Base-by-base conservation (phyloP, 78 protist genomes). In the Pigoraptor vietnamica region DNA sequence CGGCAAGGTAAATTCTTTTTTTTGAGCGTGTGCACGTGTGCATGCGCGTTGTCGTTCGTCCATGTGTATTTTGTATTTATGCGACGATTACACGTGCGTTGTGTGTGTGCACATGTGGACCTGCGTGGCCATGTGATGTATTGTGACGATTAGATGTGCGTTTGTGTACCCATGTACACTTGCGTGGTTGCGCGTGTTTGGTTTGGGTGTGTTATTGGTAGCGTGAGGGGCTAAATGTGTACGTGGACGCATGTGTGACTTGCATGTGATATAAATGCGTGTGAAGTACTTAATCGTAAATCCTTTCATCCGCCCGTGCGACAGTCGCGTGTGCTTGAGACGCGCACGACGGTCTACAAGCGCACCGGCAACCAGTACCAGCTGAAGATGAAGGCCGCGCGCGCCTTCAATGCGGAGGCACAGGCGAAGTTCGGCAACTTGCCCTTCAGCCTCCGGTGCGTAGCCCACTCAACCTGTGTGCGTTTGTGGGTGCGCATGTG, bases 321-420 rank as follows among this genome's bases (percentile, higher is more conserved):
- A 23, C n/a, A 23, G n/a, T 0, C 37, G 25, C 37, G 33, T n/a
- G 2, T 1, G 67, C 37, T n/a, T 35, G 82, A 92, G 21, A 1
- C 1, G 29, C 86, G 92, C 38, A 48, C 91, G 34, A 94, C 94
- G 35, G 92, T 97, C 55, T 96, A 90, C 95, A 94, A 93, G 95
- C 94, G 88, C 23, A 32, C 92, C 34, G 97, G 93, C 56, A 23
- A 83, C 84, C 48, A 14, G 79, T 96, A 95, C 94, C 39, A 56
- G 29, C 94, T 96, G n/a, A 95, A 95, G 95, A 40, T 96, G 95
- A 91, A 96, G 92, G 40, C 97, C 1, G 82, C 98, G 36, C 92
- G 96, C 34, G 83, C 40, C 33, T 84, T 95, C 86, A 40, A 91
- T 81, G 0, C 37, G 24, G 95, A 94, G 33, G 87, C 92, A 90